phyloP scores from a whole-genome alignment of 78 protist genomes.

The Capsaspora owczarzaki region DNA sequence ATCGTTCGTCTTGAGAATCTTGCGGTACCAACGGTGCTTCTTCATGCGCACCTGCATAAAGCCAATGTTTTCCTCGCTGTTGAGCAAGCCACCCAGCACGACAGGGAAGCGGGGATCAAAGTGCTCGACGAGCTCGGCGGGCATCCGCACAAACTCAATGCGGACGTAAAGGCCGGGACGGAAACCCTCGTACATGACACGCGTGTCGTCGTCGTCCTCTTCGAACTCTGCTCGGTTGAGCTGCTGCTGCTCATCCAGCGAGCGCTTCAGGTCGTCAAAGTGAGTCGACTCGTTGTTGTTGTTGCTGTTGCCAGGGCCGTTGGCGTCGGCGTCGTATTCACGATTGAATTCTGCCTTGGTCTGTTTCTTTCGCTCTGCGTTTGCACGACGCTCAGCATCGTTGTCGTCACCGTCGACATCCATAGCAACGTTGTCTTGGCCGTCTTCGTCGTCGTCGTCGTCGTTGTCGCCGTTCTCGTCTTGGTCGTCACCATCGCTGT shows the following conservation, averaged over 20 bases:
- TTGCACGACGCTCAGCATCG: conserved; percentile 4
- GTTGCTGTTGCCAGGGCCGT: conserved; percentile 34
- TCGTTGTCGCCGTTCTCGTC: conserved; percentile 32
- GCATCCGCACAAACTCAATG: conserved; percentile 60
- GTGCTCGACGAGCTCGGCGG: conserved; percentile 81
- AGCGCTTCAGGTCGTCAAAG: conserved; percentile 12
- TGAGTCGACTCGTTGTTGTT: conserved; percentile 15
- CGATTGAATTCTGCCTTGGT: conserved; percentile 22
- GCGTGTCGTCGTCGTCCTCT: conserved; percentile 10
- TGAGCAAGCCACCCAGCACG: conserved; percentile 85
- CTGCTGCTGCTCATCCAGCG: conserved; percentile 8
- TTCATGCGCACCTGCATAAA: conserved; percentile 79
- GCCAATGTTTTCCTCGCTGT: conserved; percentile 79
- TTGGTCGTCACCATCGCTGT: conserved; percentile 23
- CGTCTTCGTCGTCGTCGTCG: conserved; percentile 22
- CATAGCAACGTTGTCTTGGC: not conserved
- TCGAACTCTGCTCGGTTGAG: conserved; percentile 18
- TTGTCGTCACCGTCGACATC: conserved; percentile 8
- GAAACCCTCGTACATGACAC: conserved; percentile 24
- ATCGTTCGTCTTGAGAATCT: conserved; percentile 89
- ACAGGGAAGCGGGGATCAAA: conserved; percentile 81
- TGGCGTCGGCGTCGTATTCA: conserved; percentile 28
- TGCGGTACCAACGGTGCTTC: conserved; percentile 92
- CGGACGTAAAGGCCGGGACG: conserved; percentile 85
- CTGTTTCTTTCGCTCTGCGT: conserved; percentile 6